Evolutionary conservation across 768 basidiomycete genomes (phyloP).

Genomic region (Lactarius quietus): DNA sequence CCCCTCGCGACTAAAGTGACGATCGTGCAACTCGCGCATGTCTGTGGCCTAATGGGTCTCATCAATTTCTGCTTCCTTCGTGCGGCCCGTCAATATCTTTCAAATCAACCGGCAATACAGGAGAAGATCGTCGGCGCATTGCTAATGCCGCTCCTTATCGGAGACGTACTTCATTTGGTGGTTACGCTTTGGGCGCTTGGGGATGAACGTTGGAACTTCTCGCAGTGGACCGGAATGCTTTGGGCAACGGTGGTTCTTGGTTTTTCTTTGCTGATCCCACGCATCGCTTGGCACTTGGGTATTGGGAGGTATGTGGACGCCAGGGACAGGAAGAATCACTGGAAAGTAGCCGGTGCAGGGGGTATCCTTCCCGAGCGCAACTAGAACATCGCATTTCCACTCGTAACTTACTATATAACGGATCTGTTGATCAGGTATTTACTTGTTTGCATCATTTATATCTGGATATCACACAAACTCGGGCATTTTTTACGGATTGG

Average conservation of each 20-base stretch:
- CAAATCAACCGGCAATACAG: slow-evolving; percentile 56
- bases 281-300: slow-evolving; percentile 71
- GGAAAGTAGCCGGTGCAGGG: slow-evolving; percentile 9
- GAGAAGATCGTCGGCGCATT: slow-evolving; percentile 66
- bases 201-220: slow-evolving; percentile 60
- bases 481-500: background rate
- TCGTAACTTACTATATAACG: too few species aligned
- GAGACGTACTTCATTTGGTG: slow-evolving; percentile 62
- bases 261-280: slow-evolving; percentile 61
- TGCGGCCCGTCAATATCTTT: slow-evolving; percentile 57
- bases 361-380: background rate
- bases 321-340: slow-evolving; percentile 44
- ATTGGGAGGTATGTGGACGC: slow-evolving; percentile 68
- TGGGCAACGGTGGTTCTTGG: slow-evolving; percentile 65
- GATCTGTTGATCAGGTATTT: background rate
- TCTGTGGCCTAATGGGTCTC: slow-evolving; percentile 69
- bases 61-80: slow-evolving; percentile 66
- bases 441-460: background rate
- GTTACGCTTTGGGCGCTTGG: slow-evolving; percentile 75
- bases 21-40: slow-evolving; percentile 71
- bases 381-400: background rate
- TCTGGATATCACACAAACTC: too few species aligned
- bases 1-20: slow-evolving; percentile 66
- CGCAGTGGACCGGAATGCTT: slow-evolving; percentile 63
- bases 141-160: slow-evolving; percentile 63